A percentile compares a stretch with the other conserved stretches of the same genome.
These are phyloP conservation scores for Primulina huaijiensis DNA, from an alignment of 257 asterid genomes.

Conservation along the genomic window DNA sequence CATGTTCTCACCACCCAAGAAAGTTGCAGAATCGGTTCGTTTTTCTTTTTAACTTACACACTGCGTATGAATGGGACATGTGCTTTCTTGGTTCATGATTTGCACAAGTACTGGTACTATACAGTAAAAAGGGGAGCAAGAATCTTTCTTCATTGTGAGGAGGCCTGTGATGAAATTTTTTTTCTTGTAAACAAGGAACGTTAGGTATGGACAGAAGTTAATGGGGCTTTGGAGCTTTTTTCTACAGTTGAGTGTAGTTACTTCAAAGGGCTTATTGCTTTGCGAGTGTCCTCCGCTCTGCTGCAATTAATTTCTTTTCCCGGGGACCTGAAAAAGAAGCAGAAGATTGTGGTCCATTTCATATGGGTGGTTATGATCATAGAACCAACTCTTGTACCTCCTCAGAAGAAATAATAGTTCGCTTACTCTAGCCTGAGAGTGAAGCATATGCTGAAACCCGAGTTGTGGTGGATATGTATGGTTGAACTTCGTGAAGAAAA, in stretches of 20 bases:
- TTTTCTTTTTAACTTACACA: slow-evolving; percentile 1
- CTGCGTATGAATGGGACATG: background rate
- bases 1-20: slow-evolving; percentile 39
- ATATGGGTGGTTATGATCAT: background rate
- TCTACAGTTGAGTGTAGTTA: background rate
- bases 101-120: background rate
- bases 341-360: background rate
- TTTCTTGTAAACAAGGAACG: background rate
- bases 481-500: slow-evolving; percentile 12
- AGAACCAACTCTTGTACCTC: background rate
- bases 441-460: background rate
- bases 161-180: background rate
- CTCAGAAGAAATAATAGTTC: no score
- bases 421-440: background rate
- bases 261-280: slow-evolving; percentile 13
- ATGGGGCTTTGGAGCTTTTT: background rate
- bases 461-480: background rate
- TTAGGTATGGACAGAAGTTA: background rate
- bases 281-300: background rate
- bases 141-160: background rate
- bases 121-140: background rate
- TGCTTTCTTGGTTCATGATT: background rate
- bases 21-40: slow-evolving; percentile 25
- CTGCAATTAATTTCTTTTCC: background rate
- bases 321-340: background rate